Percentiles rank a stretch among this genome's conserved stretches.
phyloP scores from a whole-genome alignment of 371 early-diverging fungal species.

The Apophysomyces elegans region DNA sequence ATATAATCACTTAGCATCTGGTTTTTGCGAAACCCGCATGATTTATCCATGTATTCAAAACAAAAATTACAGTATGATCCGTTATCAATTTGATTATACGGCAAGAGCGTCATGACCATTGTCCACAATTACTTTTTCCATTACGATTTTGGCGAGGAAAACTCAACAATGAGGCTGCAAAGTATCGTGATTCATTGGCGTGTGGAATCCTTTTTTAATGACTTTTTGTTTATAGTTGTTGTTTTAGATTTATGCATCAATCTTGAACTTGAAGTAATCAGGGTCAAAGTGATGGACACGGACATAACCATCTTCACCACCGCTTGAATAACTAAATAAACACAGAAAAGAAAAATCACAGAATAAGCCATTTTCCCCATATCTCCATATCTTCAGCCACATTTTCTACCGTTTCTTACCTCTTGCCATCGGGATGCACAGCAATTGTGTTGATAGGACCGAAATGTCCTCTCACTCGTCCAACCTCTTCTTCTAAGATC shows the following conservation, averaged over 20 bases:
- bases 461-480: slow-evolving; percentile 98
- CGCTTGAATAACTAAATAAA: slow-evolving; percentile 82
- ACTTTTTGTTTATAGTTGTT: not conserved
- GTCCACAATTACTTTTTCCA: no score
- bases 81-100: no score
- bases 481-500: slow-evolving; percentile 96
- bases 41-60: no score
- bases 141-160: no score
- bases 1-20: no score
- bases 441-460: slow-evolving; percentile 99
- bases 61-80: no score
- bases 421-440: slow-evolving; percentile 93
- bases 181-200: not conserved
- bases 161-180: no score
- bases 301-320: slow-evolving; percentile 99
- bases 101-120: no score
- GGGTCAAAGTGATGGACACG: slow-evolving; percentile 96
- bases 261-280: slow-evolving; percentile 95
- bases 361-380: no score
- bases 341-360: no score
- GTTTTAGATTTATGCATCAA: slow-evolving; percentile 43
- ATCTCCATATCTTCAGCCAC: no score
- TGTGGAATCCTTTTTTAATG: slow-evolving; percentile 9
- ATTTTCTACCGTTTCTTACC: slow-evolving; percentile 28
- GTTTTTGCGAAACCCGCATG: no score